phyloP scores from a whole-genome alignment of 148 eudicot genomes.

The Gaultheria prostrata region DNA sequence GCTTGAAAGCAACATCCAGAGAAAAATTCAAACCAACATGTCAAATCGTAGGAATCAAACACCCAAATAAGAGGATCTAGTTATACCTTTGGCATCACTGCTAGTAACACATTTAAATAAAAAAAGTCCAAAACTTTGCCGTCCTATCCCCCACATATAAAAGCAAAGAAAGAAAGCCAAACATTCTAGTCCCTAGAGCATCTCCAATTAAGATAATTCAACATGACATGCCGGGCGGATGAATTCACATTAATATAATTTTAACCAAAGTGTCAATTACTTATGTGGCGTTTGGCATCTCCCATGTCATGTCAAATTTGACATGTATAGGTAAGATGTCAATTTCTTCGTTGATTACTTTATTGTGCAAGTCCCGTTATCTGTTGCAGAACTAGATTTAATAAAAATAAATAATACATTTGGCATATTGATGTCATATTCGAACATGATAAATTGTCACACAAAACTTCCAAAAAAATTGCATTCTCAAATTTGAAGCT shows the following conservation, averaged over 20 bases:
- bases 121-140: neutral
- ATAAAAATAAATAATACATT: no score
- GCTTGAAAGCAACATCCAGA: neutral
- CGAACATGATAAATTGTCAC: neutral
- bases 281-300: neutral
- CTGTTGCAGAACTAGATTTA: neutral
- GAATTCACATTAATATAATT: neutral
- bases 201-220: neutral
- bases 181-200: neutral
- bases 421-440: neutral
- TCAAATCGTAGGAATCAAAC: conserved; percentile 1
- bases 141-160: neutral
- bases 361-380: neutral
- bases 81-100: neutral
- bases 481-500: neutral
- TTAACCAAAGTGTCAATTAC: neutral
- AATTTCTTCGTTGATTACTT: no score
- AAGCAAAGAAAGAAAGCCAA: neutral
- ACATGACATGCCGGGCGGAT: no score
- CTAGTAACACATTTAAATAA: neutral
- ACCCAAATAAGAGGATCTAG: neutral
- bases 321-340: no score
- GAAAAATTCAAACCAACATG: conserved; percentile 4
- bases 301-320: neutral
- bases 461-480: neutral